Base-by-base conservation (phyloP, 2,329 filamentous ascomycete species). In the Polychaeton citri region DNA sequence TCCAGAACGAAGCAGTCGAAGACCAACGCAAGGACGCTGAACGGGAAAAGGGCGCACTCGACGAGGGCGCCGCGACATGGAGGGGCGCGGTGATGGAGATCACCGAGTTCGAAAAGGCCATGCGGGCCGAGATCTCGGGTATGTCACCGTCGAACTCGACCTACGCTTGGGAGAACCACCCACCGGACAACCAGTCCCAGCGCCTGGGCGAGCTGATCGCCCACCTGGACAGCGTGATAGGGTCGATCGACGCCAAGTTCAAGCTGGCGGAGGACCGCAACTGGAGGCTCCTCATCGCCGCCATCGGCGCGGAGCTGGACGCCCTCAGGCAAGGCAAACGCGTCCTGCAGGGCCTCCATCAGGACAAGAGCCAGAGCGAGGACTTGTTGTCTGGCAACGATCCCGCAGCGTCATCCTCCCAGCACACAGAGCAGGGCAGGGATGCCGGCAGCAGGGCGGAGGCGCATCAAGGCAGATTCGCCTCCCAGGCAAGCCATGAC, bases 261-360 rank as follows among this genome's bases (percentile, higher is more conserved):
- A 59, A 64, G 2, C 51, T 68, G 2, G 77, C 77, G 0, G 72
- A 81, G 41, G 60, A 65, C 1, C 71, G 71, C 38, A 67, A 69
- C 12, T 88, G 82, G 81, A 86, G 79, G 38, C 60, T 87, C 12
- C 64, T 88, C 13, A 76, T 86, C 4, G 81, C 74, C 35, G 81
- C 80, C 8, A 75, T 88, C 21, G 79, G 81, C 1, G 81, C 82
- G 0, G 82, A 84, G 53, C 51, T 81, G 2, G 76, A 79, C 39
- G 77, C 78, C 2, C 76, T 82, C 41, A 61, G 61, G 20, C 71
- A 78, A 47, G 76, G 76, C 1, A 67, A 69, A 45, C 55, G 63
- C 3, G 63, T 83, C 30, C 58, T 83, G n/a, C 51, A 61, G 26
- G 51, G 57, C 8, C 52, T 58, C 8, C 46, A 65, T 4, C 38